phyloP scores from a whole-genome alignment of 169 alveolate species.

The Cryptosporidium sp. region DNA sequence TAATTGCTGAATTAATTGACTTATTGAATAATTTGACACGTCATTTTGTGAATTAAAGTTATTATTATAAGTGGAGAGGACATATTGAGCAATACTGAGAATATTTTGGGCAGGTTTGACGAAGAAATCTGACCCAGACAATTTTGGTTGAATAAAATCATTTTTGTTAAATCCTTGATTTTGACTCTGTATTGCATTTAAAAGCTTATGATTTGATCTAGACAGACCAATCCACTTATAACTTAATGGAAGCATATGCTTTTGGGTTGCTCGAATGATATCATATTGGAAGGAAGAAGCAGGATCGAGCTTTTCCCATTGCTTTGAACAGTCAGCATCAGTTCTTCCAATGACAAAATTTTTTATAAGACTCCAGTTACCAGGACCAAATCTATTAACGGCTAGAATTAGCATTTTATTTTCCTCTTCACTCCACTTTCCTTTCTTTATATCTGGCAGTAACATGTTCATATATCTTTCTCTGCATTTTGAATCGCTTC shows the following conservation, averaged over 20 bases:
- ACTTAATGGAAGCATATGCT: conserved; percentile 40
- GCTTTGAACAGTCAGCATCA: conserved; percentile 67
- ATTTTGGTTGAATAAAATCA: conserved; percentile 24
- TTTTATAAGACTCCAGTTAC: conserved; percentile 66
- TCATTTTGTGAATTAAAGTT: conserved; percentile 7
- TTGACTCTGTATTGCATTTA: not conserved
- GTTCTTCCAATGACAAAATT: conserved; percentile 67
- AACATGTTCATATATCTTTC: conserved; percentile 77
- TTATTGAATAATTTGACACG: not conserved
- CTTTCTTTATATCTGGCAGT: conserved; percentile 50
- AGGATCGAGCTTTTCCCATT: conserved; percentile 66
- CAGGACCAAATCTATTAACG: conserved; percentile 66
- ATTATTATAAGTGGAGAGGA: not conserved
- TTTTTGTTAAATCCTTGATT: not conserved
- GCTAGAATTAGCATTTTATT: conserved; percentile 27
- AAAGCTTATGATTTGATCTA: conserved; percentile 58
- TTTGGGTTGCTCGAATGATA: conserved; percentile 36
- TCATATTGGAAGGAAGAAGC: conserved; percentile 62
- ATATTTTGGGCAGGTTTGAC: conserved; percentile 46
- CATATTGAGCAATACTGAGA: conserved; percentile 39
- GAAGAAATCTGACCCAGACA: conserved; percentile 62
- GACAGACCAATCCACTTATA: conserved; percentile 67
- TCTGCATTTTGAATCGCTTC: conserved; percentile 81
- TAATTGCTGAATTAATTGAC: conserved; percentile 7
- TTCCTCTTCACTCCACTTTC: conserved; percentile 58